Conservation (phyloP, 306 rosid species). For the Psophocarpus tetragonolobus region DNA sequence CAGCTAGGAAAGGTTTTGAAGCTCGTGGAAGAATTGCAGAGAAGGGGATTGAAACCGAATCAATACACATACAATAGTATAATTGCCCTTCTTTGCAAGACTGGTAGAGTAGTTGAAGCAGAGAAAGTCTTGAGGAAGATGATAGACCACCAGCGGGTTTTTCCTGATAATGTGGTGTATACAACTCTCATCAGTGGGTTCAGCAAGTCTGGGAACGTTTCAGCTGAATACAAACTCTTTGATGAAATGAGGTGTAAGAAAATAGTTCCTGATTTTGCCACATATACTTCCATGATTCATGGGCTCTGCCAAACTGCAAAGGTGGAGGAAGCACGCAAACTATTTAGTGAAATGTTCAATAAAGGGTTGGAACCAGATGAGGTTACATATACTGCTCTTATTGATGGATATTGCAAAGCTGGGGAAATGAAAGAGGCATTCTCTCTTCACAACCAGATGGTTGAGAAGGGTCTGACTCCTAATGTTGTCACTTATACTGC, state of each 20-base stretch:
- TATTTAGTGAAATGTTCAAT: constrained; percentile 60
- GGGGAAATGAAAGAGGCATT: constrained; percentile 80
- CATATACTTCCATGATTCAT: constrained; percentile 70
- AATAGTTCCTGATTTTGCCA: constrained; percentile 64
- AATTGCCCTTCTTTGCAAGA: constrained; percentile 60
- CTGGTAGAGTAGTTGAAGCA: constrained; percentile 59
- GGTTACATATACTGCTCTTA: constrained; percentile 71
- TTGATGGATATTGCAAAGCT: constrained; percentile 81
- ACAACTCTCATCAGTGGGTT: constrained; percentile 77
- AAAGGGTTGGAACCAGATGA: constrained; percentile 77
- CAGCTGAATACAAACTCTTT: constrained; percentile 55
- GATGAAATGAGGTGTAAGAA: constrained; percentile 63
- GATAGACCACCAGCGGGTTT: constrained; percentile 41
- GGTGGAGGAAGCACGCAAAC: constrained; percentile 61
- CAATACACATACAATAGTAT: constrained; percentile 62
- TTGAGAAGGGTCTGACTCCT: constrained; percentile 62
- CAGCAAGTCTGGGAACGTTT: constrained; percentile 62
- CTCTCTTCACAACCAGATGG: constrained; percentile 82
- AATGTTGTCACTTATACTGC: constrained; percentile 79
- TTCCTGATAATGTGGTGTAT: constrained; percentile 77
- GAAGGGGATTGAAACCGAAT: constrained; percentile 64
- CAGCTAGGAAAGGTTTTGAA: constrained; percentile 61
- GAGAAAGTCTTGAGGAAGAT: constrained; percentile 67
- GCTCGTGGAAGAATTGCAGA: constrained; percentile 70
- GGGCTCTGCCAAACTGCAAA: constrained; percentile 70